Percentiles rank a stretch among this genome's conserved stretches.
Evolutionary conservation across 2,329 filamentous ascomycete species (phyloP).

Genomic region (Sclerotinia sclerotiorum): DNA sequence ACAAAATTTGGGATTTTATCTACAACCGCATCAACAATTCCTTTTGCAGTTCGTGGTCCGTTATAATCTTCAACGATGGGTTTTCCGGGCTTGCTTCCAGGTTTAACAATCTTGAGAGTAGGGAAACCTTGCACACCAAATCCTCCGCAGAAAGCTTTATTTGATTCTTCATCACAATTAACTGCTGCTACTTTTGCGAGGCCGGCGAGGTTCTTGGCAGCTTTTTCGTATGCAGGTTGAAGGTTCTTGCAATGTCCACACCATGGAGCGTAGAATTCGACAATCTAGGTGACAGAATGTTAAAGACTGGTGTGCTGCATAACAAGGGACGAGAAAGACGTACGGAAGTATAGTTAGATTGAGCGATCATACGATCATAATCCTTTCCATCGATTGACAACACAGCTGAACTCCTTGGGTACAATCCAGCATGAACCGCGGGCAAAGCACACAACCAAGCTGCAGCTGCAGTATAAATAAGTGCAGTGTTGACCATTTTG

Average conservation of each 20-base stretch:
- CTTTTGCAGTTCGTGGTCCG: conserved; percentile 78
- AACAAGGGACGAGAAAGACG: conserved; percentile 39
- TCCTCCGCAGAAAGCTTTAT: conserved; percentile 81
- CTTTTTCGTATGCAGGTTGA: conserved; percentile 94
- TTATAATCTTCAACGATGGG: conserved; percentile 90
- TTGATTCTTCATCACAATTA: conserved; percentile 90
- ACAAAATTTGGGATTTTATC: conserved; percentile 93
- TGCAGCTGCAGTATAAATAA: conserved; percentile 54
- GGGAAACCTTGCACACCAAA: conserved; percentile 95
- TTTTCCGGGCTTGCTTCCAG: conserved; percentile 75
- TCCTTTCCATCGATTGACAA: conserved; percentile 76
- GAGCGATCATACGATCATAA: conserved; percentile 79
- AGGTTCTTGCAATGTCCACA: conserved; percentile 97
- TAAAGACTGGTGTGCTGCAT: conserved; percentile 21
- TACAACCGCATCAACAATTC: conserved; percentile 80
- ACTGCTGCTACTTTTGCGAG: conserved; percentile 92
- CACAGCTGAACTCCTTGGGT: conserved; percentile 83
- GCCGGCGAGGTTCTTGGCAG: conserved; percentile 82
- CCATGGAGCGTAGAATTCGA: conserved; percentile 96
- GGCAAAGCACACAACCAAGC: conserved; percentile 66
- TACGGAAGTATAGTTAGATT: conserved; percentile 91
- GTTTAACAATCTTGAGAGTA: conserved; percentile 89
- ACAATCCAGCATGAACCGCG: conserved; percentile 65
- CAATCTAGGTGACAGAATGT: conserved; percentile 47
- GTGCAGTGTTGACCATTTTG: conserved; percentile 55